Conservation (phyloP, 192 early-diverging fungal species). For the Gaertneriomyces sp. region DNA sequence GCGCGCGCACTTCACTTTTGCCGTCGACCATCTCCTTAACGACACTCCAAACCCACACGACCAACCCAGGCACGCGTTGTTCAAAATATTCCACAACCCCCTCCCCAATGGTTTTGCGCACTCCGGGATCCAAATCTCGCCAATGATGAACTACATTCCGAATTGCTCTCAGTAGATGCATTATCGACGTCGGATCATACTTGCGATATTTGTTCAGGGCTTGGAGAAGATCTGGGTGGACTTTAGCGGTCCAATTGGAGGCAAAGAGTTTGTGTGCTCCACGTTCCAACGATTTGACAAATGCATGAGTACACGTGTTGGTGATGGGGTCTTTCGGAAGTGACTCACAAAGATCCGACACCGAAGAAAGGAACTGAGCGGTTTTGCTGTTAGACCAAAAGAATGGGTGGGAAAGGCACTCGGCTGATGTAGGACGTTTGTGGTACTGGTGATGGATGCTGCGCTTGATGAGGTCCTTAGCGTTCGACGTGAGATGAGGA, state of each 20-base stretch:
- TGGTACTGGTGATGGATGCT: slow-evolving; percentile 80
- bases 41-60: slow-evolving; percentile 21
- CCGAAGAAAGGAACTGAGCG: slow-evolving; percentile 55
- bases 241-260: slow-evolving; percentile 68
- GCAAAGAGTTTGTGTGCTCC: slow-evolving; percentile 60
- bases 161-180: slow-evolving; percentile 85
- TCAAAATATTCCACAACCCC: too few relatives aligned
- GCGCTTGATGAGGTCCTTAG: slow-evolving; percentile 82
- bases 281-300: slow-evolving; percentile 66
- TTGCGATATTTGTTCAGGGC: slow-evolving; percentile 90
- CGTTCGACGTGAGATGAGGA: slow-evolving; percentile 59
- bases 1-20: too few relatives aligned
- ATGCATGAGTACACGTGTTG: slow-evolving; percentile 67
- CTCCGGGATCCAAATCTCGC: not conserved
- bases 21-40: not conserved
- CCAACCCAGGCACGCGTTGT: too few relatives aligned
- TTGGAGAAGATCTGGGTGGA: slow-evolving; percentile 69
- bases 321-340: slow-evolving; percentile 90
- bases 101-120: too few relatives aligned
- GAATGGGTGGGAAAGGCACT: slow-evolving; percentile 85
- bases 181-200: slow-evolving; percentile 79
- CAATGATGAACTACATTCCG: slow-evolving; percentile 81
- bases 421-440: slow-evolving; percentile 70
- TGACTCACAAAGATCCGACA: slow-evolving; percentile 87
- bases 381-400: slow-evolving; percentile 69